phyloP scores from a whole-genome alignment of 192 early-diverging fungal genomes.

The Pilaira anomala region DNA sequence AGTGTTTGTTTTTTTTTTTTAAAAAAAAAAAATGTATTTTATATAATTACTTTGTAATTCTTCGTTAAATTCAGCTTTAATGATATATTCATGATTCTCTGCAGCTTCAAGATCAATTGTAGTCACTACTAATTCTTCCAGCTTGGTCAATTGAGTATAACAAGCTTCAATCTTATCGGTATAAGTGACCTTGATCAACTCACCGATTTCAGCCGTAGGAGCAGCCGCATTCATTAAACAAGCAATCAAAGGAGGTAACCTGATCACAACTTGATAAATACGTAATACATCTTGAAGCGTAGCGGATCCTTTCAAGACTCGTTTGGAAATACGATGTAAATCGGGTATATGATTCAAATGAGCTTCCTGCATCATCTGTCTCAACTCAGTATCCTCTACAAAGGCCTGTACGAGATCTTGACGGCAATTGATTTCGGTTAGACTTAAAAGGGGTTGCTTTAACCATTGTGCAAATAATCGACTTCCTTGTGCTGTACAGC shows the following conservation, averaged over 20 bases:
- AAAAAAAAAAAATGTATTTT: too few species aligned
- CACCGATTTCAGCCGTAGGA: slow-evolving; percentile 21
- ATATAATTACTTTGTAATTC: slow-evolving; percentile 54
- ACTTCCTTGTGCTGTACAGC: slow-evolving; percentile 85
- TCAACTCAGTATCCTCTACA: slow-evolving; percentile 57
- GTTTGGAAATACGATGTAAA: slow-evolving; percentile 81
- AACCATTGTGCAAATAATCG: slow-evolving; percentile 88
- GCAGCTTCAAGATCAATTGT: slow-evolving; percentile 85
- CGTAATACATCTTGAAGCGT: slow-evolving; percentile 85
- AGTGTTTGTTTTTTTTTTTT: too few species aligned
- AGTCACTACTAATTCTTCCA: slow-evolving; percentile 84
- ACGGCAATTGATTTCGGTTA: slow-evolving; percentile 67
- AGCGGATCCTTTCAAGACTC: slow-evolving; percentile 76
- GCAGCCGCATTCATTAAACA: slow-evolving; percentile 46
- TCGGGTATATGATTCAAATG: slow-evolving; percentile 84
- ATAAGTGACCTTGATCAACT: slow-evolving; percentile 56
- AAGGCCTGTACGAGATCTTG: slow-evolving; percentile 75
- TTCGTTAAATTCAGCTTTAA: slow-evolving; percentile 83
- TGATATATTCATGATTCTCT: slow-evolving; percentile 82
- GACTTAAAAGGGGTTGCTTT: slow-evolving; percentile 80
- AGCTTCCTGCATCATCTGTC: slow-evolving; percentile 63
- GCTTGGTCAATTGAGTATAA: slow-evolving; percentile 54
- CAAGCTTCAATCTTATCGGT: slow-evolving; percentile 48
- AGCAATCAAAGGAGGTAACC: slow-evolving; percentile 62
- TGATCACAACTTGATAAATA: slow-evolving; percentile 80